Evolutionary conservation across 352 stramenopile species (phyloP).

Genomic region (Albugo laibachii): DNA sequence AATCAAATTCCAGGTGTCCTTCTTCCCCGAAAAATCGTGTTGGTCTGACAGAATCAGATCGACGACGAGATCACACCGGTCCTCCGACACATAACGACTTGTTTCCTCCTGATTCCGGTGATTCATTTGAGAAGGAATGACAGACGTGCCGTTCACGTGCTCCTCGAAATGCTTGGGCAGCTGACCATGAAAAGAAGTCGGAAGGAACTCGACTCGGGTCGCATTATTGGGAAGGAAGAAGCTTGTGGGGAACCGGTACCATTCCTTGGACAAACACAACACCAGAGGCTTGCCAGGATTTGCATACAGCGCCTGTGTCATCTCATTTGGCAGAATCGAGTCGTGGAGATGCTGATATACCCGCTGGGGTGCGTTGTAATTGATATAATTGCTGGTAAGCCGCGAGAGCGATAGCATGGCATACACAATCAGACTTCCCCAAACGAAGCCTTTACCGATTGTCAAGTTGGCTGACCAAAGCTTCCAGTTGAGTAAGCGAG

Average conservation of each 20-base stretch:
- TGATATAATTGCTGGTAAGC: conserved; percentile 37
- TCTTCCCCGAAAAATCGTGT: conserved; percentile 38
- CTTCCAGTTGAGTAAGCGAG: conserved; percentile 9
- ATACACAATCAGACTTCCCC: conserved; percentile 24
- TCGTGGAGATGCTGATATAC: conserved; percentile 51
- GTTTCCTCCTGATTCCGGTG: conserved; percentile 84
- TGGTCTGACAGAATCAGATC: conserved; percentile 62
- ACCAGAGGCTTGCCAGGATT: conserved; percentile 3
- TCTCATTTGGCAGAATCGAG: conserved; percentile 25
- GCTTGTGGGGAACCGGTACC: conserved; percentile 90
- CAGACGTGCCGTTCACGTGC: conserved; percentile 31
- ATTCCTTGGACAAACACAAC: conserved; percentile 95
- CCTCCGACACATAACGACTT: conserved; percentile 63
- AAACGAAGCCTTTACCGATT: conserved; percentile 10
- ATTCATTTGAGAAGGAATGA: conserved; percentile 81
- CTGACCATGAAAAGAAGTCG: conserved; percentile 84
- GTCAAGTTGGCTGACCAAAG: no score
- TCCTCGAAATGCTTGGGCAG: conserved; percentile 85
- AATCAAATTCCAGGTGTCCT: conserved; percentile 26
- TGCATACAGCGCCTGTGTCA: conserved; percentile 9
- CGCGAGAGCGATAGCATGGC: conserved; percentile 30
- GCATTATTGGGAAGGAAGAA: conserved; percentile 88
- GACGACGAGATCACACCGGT: conserved; percentile 79
- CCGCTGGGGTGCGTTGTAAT: conserved; percentile 46
- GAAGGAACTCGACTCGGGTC: conserved; percentile 78